A percentile compares a stretch with the other conserved stretches of the same genome.
Evolutionary conservation across 2,329 filamentous ascomycete genomes (phyloP).

Genomic region (Aspergillus versicolor): DNA sequence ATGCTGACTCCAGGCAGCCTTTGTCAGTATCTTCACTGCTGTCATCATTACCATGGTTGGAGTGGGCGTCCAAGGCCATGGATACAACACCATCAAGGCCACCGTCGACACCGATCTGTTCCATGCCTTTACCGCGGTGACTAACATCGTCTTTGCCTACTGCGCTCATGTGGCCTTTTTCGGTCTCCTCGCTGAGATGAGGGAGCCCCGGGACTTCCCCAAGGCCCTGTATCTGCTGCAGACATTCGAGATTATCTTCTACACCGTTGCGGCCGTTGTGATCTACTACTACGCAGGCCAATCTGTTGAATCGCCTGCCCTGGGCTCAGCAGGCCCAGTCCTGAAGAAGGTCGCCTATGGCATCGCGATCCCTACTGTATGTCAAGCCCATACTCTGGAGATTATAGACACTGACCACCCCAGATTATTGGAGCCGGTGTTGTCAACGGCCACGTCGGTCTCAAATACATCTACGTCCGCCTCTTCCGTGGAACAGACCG

Average conservation of each 20-base stretch:
- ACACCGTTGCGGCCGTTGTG: conserved; percentile 63
- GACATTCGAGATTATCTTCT: conserved; percentile 56
- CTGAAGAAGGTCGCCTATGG: conserved; percentile 64
- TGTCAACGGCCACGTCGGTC: conserved; percentile 64
- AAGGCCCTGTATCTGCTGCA: conserved; percentile 62
- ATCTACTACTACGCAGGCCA: conserved; percentile 65
- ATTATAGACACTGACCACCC: neutral
- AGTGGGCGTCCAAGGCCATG: conserved; percentile 42
- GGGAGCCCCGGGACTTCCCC: conserved; percentile 56
- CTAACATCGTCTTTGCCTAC: conserved; percentile 14
- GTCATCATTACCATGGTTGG: conserved; percentile 65
- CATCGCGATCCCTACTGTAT: conserved; percentile 56
- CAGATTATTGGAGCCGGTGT: conserved; percentile 65
- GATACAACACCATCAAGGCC: neutral
- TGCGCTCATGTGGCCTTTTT: conserved; percentile 40
- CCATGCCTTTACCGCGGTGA: conserved; percentile 4
- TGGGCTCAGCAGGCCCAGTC: conserved; percentile 56
- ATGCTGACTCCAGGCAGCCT: conserved; percentile 28
- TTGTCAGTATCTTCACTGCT: conserved; percentile 60
- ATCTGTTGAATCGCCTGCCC: conserved; percentile 60
- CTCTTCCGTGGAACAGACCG: conserved; percentile 58
- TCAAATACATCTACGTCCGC: conserved; percentile 64
- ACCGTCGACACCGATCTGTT: neutral
- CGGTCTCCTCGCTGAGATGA: conserved; percentile 61
- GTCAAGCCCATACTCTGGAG: neutral